Evolutionary conservation across 257 asterid species (phyloP), one percentile per base, ranked within the genome.

Genomic region (Eustoma russellianum): DNA sequence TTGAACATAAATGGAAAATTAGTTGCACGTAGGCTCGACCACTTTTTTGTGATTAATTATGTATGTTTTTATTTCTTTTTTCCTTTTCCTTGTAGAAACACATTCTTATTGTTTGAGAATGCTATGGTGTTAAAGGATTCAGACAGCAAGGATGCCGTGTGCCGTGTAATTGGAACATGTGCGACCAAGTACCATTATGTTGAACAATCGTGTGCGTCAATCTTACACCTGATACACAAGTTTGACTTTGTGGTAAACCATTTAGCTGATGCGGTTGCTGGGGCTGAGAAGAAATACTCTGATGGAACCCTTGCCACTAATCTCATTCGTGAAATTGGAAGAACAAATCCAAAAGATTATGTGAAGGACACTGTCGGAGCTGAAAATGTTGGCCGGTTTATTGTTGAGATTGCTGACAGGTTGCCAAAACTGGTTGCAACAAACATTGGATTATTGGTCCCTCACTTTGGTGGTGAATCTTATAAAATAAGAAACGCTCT

Each of bases 391-490:
- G 95, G 98, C 40, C 79, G 93, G 52, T 91, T 91, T 75, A 87
- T 91, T 10, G 85, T 91, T 24, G 98, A 91, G 80, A 76, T 91
- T 18, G 82, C 95, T 48, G 94, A 84, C 63, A 66, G 82, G 61
- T 64, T 87, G 74, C 98, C 98, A 33, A 91, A 83, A 74, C 70
- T 87, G 69, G 45, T 87, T 56, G 82, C 98, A 18, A 77, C 74
- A 7, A 91, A 91, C 70, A 74, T 87, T 53, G 98, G 98, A 44
- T 76, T 91, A 74, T 73, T 91, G 66, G 79, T 91, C 67, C 97
- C 95, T 7, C 97, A 87, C 68, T 91, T 91, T 80, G 95, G 94
- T 51, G 98, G 97, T 47, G 98, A 91, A 46, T 87, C 98, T 19
- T 87, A 91, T 70, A 91, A 91, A 77, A 85, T 87, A 75, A 82